Base-by-base conservation (phyloP, 2,329 filamentous ascomycete genomes). In the Ophiocordyceps camponoti-leonardi region DNA sequence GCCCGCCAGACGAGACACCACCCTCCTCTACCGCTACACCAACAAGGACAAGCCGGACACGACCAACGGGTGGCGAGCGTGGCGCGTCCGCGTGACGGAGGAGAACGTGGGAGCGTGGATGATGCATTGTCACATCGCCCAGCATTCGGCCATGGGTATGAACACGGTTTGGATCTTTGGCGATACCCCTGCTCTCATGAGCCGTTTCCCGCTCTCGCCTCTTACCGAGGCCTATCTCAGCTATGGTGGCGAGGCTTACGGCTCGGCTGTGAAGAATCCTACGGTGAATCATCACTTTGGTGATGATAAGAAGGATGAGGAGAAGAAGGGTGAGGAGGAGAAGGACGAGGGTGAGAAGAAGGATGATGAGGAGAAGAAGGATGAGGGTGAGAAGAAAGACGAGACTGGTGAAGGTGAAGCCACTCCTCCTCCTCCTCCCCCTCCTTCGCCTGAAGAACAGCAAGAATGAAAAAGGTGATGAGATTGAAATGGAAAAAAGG, bases 81-180 rank as follows among this genome's bases (percentile, higher is more conserved):
- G 75, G 77, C 62, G 77, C 12, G 58, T 79, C 1, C 54, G 61
- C 6, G 54, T 69, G 1, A 59, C 56, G 1, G 52, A 61, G 33
- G 57, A 64, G 0, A 46, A 46, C 33, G 20, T 46, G 16, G 76
- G 75, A 0, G 72, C 72, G 2, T 79, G 73, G 73, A 72, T 79
- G 71, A 62, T 78, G 51, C 75, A 79, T 54, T 79, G 75, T 48
- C 75, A 79, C 54, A 67, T 73, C n/a, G 49, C 72, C 41, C 67
- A 69, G 46, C 75, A 79, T 54, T 72, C 73, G 64, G 59, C 72
- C 19, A 77, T 77, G 68, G 48, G 54, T 54, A 57, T 59, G 65
- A 42, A 48, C 18, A 53, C 43, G 16, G 47, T 54, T n/a, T 51
- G 50, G 52, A 42, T 53, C 6, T 53, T 55, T 49, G 56, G 56